Evolutionary conservation across 1,139 yeast species (phyloP).

Genomic region (Blastobotrys illinoisensis): DNA sequence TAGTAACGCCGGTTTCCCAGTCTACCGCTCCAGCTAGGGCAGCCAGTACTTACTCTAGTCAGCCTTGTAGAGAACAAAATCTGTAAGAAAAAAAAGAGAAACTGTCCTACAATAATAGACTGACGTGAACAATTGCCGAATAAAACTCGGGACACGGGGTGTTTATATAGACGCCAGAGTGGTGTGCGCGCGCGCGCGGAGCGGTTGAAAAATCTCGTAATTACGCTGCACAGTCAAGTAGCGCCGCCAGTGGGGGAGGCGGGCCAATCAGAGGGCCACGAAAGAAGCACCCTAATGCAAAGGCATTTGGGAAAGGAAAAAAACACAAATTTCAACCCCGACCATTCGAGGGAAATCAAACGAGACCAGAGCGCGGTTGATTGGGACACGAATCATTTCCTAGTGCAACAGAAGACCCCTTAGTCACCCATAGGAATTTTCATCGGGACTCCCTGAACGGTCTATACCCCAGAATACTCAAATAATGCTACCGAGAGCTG

Average conservation of each 20-base stretch:
- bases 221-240: not conserved
- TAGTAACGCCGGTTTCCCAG: conserved; percentile 19
- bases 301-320: conserved; percentile 2
- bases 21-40: conserved; percentile 33
- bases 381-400: not conserved
- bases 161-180: conserved; percentile 2
- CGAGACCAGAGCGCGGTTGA: not conserved
- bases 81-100: conserved; percentile 13
- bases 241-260: not conserved
- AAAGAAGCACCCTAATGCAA: not conserved
- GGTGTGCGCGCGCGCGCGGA: not conserved
- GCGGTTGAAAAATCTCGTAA: not conserved
- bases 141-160: conserved; percentile 7
- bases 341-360: not conserved
- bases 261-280: conserved; percentile 3
- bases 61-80: conserved; percentile 23
- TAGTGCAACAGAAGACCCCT: not conserved
- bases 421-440: not conserved
- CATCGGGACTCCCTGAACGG: not conserved
- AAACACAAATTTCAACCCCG: not conserved
- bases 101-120: conserved; percentile 28
- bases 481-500: conserved; percentile 17
- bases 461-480: not conserved
- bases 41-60: conserved; percentile 22
- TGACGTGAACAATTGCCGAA: conserved; percentile 25